phyloP scores from a whole-genome alignment of 257 asterid species.

The Solanum pinnatisectum region DNA sequence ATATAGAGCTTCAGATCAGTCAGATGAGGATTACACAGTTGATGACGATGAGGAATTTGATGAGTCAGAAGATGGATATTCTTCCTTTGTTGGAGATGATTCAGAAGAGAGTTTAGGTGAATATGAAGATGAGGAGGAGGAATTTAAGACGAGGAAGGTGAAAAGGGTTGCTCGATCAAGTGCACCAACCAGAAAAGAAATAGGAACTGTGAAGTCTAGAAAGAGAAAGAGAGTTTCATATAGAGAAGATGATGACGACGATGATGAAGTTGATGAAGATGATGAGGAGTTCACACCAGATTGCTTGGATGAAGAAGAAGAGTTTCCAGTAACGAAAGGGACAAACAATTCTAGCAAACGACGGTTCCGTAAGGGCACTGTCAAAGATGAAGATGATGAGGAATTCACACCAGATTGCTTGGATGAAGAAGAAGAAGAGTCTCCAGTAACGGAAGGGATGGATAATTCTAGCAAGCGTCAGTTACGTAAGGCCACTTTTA shows the following conservation, averaged over 20 bases:
- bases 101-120: conserved; percentile 48
- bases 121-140: conserved; percentile 28
- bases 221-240: conserved; percentile 26
- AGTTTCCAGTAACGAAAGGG: background rate
- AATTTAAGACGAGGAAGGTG: conserved; percentile 25
- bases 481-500: conserved; percentile 5
- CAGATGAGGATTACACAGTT: conserved; percentile 41
- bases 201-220: conserved; percentile 5
- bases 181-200: conserved; percentile 32
- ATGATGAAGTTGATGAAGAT: conserved; percentile 3
- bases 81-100: conserved; percentile 67
- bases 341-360: background rate
- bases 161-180: conserved; percentile 26
- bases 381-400: background rate
- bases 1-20: conserved; percentile 2
- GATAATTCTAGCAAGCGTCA: conserved; percentile 9
- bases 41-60: conserved; percentile 49
- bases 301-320: conserved; percentile 6
- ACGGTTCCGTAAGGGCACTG: background rate
- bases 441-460: background rate
- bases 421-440: conserved; percentile 1
- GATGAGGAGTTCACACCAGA: background rate
- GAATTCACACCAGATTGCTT: conserved; percentile 4
- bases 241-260: conserved; percentile 24
- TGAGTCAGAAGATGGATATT: conserved; percentile 62